Evolutionary conservation across 306 rosid species (phyloP).

Genomic region (Prunus kanzakura): DNA sequence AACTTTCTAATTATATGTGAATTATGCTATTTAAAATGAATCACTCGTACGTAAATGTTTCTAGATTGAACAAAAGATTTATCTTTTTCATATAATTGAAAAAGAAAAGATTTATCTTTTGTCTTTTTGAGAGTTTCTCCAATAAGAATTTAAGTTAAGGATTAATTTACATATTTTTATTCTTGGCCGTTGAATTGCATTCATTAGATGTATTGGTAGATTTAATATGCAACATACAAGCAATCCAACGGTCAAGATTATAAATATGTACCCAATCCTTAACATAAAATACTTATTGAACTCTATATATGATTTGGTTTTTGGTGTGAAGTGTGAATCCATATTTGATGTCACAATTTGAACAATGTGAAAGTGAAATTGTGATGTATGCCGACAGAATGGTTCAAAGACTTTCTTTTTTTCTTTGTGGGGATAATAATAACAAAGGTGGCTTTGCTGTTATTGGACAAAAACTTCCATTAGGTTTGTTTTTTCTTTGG

Average conservation of each 20-base stretch:
- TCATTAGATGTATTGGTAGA: no score
- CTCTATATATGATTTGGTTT: not conserved
- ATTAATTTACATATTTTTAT: no score
- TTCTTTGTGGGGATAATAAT: not conserved
- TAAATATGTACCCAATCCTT: no score
- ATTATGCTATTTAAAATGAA: not conserved
- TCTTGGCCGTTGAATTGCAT: fast-evolving
- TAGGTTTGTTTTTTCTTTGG: not conserved
- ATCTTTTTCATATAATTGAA: not conserved
- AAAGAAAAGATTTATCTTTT: not conserved
- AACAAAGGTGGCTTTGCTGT: not conserved
- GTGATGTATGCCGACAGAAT: not conserved
- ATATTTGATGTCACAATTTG: not conserved
- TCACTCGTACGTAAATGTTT: not conserved
- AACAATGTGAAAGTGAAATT: not conserved
- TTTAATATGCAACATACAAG: no score
- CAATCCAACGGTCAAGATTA: no score
- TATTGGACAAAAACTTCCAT: not conserved
- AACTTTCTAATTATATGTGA: not conserved
- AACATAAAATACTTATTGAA: no score
- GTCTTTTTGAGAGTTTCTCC: no score
- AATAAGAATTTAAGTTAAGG: no score
- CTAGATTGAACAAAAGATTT: not conserved
- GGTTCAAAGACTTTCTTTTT: not conserved
- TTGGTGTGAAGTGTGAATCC: not conserved